Evolutionary conservation across 306 rosid species (phyloP).

Genomic region (Begonia fuchsioides): DNA sequence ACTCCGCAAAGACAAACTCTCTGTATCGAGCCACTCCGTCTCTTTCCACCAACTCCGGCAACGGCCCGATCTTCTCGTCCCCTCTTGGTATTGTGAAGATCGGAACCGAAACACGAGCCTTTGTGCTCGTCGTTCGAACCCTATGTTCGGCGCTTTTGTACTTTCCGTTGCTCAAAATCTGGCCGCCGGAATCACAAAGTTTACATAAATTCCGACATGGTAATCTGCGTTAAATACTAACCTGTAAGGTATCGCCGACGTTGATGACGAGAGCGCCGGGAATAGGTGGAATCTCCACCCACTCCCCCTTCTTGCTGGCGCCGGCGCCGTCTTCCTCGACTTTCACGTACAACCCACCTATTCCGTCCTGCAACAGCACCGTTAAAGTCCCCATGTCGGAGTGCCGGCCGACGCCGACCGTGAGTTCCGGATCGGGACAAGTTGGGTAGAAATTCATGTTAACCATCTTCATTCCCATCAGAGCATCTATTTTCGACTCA

Average conservation of each 20-base stretch:
- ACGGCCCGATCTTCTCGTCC: constrained; percentile 29
- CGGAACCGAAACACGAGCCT: constrained; percentile 48
- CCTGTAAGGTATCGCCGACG: constrained; percentile 40
- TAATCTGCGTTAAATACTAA: not conserved
- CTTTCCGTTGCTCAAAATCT: constrained; percentile 56
- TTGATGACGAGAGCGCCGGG: constrained; percentile 50
- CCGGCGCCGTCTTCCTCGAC: constrained; percentile 15
- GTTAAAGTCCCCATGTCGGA: constrained; percentile 50
- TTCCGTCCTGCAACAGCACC: constrained; percentile 50
- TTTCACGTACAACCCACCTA: constrained; percentile 53
- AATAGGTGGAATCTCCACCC: constrained; percentile 49
- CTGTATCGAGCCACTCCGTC: constrained; percentile 33
- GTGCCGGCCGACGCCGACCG: constrained; percentile 63
- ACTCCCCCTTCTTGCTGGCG: constrained; percentile 14
- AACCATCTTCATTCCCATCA: constrained; percentile 25
- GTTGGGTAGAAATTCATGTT: constrained; percentile 55
- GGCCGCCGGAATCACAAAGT: not conserved
- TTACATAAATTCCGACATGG: too few relatives aligned
- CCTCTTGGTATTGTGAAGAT: constrained; percentile 24
- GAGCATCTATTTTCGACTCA: constrained; percentile 25
- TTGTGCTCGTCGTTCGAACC: constrained; percentile 25
- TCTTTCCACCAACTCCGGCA: constrained; percentile 24
- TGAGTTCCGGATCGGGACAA: constrained; percentile 62
- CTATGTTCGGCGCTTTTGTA: constrained; percentile 52
- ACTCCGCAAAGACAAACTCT: constrained; percentile 33